A percentile compares a stretch with the other conserved stretches of the same genome.
These are phyloP conservation scores for Salix dunnii DNA, from an alignment of 345 rosid species.

Conservation along the genomic window DNA sequence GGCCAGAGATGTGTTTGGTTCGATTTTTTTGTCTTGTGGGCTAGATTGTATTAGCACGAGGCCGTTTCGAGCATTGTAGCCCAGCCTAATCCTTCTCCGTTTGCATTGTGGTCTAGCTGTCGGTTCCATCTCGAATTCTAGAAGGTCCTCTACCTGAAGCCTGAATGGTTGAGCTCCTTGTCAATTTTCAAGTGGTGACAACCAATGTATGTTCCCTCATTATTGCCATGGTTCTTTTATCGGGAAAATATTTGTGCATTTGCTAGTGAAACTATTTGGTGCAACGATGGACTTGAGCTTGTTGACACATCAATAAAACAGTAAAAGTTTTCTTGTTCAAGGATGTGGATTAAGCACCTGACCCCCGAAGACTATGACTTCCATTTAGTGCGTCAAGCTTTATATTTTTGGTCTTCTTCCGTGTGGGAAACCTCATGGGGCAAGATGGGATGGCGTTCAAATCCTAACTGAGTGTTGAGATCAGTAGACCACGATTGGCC, in stretches of 20 bases:
- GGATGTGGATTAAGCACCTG: conserved; percentile 6
- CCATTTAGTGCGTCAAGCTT: conserved; percentile 8
- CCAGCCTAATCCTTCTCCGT: not conserved
- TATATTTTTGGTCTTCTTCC: not conserved
- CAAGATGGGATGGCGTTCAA: not conserved
- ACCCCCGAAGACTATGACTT: not conserved
- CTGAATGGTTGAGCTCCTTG: not conserved
- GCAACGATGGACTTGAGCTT: not conserved
- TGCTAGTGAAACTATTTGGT: not conserved
- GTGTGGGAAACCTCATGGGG: not conserved
- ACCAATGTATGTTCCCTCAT: not conserved
- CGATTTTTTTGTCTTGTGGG: not conserved
- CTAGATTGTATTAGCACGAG: not conserved
- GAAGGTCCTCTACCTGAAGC: not conserved
- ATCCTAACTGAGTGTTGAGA: not conserved
- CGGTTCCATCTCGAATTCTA: not conserved
- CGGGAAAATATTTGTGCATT: not conserved
- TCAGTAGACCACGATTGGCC: not conserved
- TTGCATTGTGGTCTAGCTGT: not conserved
- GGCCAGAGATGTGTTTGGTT: not conserved
- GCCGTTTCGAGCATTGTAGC: not conserved
- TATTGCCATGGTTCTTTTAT: not conserved
- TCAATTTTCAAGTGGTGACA: not conserved
- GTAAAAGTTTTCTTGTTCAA: not conserved
- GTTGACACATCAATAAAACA: not conserved